phyloP scores from a whole-genome alignment of 768 basidiomycete genomes.

The Amanita rimosa region DNA sequence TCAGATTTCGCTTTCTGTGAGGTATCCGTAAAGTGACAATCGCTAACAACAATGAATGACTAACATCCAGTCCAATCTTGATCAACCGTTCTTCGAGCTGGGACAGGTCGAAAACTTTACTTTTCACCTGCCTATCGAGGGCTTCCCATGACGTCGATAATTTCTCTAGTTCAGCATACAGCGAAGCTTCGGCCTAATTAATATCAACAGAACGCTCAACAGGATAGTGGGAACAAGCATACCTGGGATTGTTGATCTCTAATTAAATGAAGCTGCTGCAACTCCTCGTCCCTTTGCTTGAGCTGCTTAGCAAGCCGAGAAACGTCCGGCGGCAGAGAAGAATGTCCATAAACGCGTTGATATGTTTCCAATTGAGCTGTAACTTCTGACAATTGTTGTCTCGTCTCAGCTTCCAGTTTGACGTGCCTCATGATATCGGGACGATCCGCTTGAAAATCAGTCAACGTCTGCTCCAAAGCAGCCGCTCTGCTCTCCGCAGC shows the following conservation, averaged over 20 bases:
- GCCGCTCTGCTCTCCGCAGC: conserved; percentile 35
- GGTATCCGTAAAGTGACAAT: conserved; percentile 1
- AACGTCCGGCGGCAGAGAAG: conserved; percentile 40
- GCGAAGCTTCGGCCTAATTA: conserved; percentile 53
- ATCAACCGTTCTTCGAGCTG: conserved; percentile 61
- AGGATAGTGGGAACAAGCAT: conserved; percentile 11
- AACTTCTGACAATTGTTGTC: conserved; percentile 33
- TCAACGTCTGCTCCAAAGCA: conserved; percentile 42
- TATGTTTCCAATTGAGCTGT: conserved; percentile 47
- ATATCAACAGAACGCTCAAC: conserved; percentile 6
- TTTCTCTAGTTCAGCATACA: conserved; percentile 80
- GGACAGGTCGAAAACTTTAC: conserved; percentile 77
- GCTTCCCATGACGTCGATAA: conserved; percentile 82
- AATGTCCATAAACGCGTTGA: conserved; percentile 50
- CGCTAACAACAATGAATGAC: conserved; percentile 12
- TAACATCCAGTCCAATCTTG: conserved; percentile 59
- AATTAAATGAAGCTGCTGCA: conserved; percentile 49
- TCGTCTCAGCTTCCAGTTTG: conserved; percentile 36
- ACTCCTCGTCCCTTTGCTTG: conserved; percentile 55
- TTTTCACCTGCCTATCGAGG: conserved; percentile 69
- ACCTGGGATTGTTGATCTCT: conserved; percentile 59
- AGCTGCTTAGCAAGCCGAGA: conserved; percentile 42
- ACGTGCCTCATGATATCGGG: conserved; percentile 43
- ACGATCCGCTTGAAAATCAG: conserved; percentile 29
- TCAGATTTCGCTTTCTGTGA: conserved; percentile 88